These are phyloP conservation scores for Lantana camara DNA, from an alignment of 257 asterid species.

Conservation along the genomic window DNA sequence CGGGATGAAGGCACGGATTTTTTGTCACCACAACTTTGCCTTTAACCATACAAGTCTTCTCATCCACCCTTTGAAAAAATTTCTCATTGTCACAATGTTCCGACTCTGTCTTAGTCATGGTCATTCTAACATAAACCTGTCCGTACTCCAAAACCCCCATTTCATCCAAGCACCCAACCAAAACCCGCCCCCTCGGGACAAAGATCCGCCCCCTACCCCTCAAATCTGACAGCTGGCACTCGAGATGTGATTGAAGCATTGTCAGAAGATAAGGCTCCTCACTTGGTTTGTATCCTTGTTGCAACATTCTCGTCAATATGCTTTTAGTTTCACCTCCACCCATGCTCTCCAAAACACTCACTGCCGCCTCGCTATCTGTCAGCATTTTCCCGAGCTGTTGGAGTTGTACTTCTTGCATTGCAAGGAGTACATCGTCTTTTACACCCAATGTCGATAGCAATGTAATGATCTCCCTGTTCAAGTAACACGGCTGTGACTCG, in stretches of 20 bases:
- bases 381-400: conserved; percentile 55
- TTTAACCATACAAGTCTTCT: conserved; percentile 51
- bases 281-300: conserved; percentile 62
- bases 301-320: conserved; percentile 63
- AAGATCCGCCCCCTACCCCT: conserved; percentile 76
- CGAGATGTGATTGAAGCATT: conserved; percentile 75
- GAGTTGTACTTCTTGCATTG: conserved; percentile 70
- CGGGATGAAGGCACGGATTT: conserved; percentile 98
- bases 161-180: conserved; percentile 86
- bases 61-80: conserved; percentile 60
- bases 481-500: conserved; percentile 86
- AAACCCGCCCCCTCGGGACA: conserved; percentile 84
- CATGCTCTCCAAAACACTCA: conserved; percentile 65
- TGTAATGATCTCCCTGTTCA: conserved; percentile 80
- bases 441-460: conserved; percentile 83
- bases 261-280: conserved; percentile 75
- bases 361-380: conserved; percentile 57
- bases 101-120: conserved; percentile 62
- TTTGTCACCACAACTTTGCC: conserved; percentile 90
- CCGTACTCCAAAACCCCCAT: conserved; percentile 75
- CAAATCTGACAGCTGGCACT: conserved; percentile 73
- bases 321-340: conserved; percentile 71
- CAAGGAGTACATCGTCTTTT: conserved; percentile 55
- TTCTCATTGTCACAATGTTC: conserved; percentile 38
- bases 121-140: conserved; percentile 73